Evolutionary conservation across 164 flowering plant genomes (phyloP), one percentile per base, ranked within the genome.

Genomic region (Magnolia kwangsiensis): DNA sequence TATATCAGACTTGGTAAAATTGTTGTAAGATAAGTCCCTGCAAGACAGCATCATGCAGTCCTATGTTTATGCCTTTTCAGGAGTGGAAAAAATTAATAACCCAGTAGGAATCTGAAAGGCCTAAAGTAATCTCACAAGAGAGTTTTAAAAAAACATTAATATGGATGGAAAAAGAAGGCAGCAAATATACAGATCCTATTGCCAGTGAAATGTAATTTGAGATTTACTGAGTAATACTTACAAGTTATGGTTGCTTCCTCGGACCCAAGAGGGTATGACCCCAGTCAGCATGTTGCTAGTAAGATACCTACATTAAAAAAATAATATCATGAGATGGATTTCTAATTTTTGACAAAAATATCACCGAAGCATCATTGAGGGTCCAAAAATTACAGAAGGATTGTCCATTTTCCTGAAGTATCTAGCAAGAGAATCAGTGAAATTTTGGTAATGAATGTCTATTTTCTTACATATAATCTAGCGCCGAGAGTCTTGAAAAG

Each of bases 1-100:
- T 31, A 67, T 45, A 21, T n/a, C 8, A 24, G 92, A 68, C 8
- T 76, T 83, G 0, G 89, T 83, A 80, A 93, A 93, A 73, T 89
- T 90, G 85, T 92, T 92, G 81, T 90, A 86, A 50, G 97, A 92
- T 71, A 92, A 23, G 82, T 94, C 98, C 72, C 99, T 95, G 90
- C 82, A 89, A 79, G 10, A 58, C 19, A 50, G 37, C 64, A 23
- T 27, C 61, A 63, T 10, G 68, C 14, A 37, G 4, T 13, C 2
- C 18, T 16, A 55, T 11, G 61, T 72, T 37, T 58, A 2, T 21
- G 50, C 20, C 2, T 55, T 55, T 55, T 55, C 61, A 14, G 61
- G 67, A 24, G 27, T 19, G 27, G 65, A 58, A 63, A 59, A 18
- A 75, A 7, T 6, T 6, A 63, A 24, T 4, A 63, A 16, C n/a